Base-by-base conservation (phyloP, 139 green algal genomes). In the Chlorella sp. region DNA sequence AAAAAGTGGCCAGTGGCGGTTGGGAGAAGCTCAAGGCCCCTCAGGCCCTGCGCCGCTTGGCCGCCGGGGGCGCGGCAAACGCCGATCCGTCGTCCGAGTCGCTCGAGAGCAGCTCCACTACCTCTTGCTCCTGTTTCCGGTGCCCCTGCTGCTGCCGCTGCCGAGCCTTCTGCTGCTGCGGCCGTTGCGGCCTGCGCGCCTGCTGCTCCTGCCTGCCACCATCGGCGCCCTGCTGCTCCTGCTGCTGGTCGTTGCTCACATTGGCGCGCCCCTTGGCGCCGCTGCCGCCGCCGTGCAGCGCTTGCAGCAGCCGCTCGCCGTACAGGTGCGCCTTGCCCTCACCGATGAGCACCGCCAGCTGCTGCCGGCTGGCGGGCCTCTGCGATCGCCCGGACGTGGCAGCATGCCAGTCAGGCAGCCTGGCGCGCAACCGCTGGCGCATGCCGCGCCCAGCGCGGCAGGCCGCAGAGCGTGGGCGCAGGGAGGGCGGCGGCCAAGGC, bases 131-230 rank as follows among this genome's bases (percentile, higher is more conserved):
- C 40, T 50, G 1, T n/a, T 66, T 21, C 40, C 25, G 17, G 36
- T 56, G 42, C 42, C 33, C 33, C 70, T 68, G 50, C 51, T 77
- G 46, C 43, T 79, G 41, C 50, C 62, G 56, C 51, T 64, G 53
- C 48, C 72, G 38, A 40, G 61, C 48, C 36, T 72, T 36, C 33
- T 38, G 11, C 45, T 60, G 41, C 29, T 66, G 64, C 73, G 56
- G 38, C 29, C 17, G 3, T 23, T 17, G 6, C 7, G 42, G 62
- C 51, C 1, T 15, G 2, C 66, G 31, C 14, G 5, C 41, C 23
- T 62, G 53, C 15, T 21, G 53, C 71, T 58, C n/a, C 33, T 59
- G 36, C 36, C 23, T 17, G 19, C 2, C 14, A 14, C 25, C n/a
- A n/a, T n/a, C n/a, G n/a, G n/a, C n/a, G n/a, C n/a, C n/a, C n/a